These are phyloP conservation scores for Podospora anserina DNA, from an alignment of 495 filamentous ascomycete species.

Conservation along the genomic window DNA sequence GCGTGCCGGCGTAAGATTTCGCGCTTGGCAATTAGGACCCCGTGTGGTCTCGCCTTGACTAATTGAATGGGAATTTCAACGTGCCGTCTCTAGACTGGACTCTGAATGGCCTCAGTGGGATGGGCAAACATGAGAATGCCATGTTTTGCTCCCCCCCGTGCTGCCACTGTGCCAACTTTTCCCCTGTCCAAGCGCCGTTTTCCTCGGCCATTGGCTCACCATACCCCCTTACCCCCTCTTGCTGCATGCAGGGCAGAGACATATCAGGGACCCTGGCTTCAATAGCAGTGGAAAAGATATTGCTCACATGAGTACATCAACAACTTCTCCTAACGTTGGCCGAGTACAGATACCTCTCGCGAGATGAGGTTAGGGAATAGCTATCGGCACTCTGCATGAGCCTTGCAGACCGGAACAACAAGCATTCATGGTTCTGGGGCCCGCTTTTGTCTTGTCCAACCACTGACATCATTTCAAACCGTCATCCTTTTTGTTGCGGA, in stretches of 20 bases:
- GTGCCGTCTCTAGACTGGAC: neutral
- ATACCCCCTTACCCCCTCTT: neutral
- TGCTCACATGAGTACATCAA: neutral
- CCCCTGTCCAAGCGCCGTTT: neutral
- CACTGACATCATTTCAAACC: conserved; percentile 33
- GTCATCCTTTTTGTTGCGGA: conserved; percentile 13
- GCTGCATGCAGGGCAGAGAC: conserved; percentile 6
- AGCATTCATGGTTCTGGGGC: conserved; percentile 11
- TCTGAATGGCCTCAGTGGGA: conserved; percentile 19
- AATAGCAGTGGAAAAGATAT: neutral
- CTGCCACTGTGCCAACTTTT: conserved; percentile 26
- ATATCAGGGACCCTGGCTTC: neutral
- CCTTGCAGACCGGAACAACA: conserved; percentile 4
- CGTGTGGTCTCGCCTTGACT: neutral
- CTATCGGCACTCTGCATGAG: neutral
- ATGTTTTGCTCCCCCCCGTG: conserved; percentile 2
- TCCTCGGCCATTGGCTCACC: conserved; percentile 5
- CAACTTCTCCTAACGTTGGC: neutral
- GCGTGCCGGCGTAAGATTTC: neutral
- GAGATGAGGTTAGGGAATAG: neutral
- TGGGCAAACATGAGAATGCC: conserved; percentile 19
- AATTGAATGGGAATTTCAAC: conserved; percentile 9
- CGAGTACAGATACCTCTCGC: conserved; percentile 1
- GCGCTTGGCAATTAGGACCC: neutral
- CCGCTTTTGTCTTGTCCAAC: conserved; percentile 16